phyloP scores from a whole-genome alignment of 1,284 basidiomycete genomes.

The Sporisorium sorghi region DNA sequence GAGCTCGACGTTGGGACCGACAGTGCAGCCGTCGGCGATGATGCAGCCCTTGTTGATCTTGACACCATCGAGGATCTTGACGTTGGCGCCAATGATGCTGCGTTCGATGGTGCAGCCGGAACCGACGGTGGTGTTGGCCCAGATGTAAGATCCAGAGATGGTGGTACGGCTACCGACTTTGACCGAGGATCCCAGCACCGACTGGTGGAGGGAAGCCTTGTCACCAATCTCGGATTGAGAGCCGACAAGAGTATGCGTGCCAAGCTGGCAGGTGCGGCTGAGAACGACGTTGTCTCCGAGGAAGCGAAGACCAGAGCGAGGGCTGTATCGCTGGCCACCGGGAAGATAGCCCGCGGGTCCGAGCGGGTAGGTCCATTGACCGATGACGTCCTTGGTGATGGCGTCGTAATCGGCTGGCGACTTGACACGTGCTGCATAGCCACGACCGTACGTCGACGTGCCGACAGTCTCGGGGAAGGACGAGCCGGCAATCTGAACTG shows the following conservation, averaged over 20 bases:
- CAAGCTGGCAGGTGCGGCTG: conserved; percentile 50
- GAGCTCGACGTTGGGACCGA: conserved; percentile 74
- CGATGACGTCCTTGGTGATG: conserved; percentile 81
- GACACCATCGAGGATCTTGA: conserved; percentile 78
- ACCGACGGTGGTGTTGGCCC: conserved; percentile 71
- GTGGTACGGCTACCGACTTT: conserved; percentile 73
- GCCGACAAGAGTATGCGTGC: conserved; percentile 52
- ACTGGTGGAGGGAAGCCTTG: conserved; percentile 76
- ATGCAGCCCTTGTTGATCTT: conserved; percentile 72
- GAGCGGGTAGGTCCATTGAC: conserved; percentile 92
- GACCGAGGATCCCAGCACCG: conserved; percentile 82
- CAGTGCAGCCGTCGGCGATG: conserved; percentile 63
- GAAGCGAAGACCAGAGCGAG: conserved; percentile 47
- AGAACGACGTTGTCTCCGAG: conserved; percentile 52
- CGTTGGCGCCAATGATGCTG: conserved; percentile 77
- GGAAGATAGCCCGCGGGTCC: conserved; percentile 93
- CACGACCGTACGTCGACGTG: conserved; percentile 84
- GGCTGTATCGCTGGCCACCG: conserved; percentile 71
- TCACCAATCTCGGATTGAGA: conserved; percentile 70
- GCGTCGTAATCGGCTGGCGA: conserved; percentile 63
- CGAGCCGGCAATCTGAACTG: conserved; percentile 36
- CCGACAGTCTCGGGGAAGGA: conserved; percentile 77
- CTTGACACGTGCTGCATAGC: conserved; percentile 62
- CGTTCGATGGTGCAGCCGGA: conserved; percentile 78
- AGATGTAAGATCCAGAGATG: conserved; percentile 59